phyloP scores from a whole-genome alignment of 169 alveolate genomes.

The Eimeria praecox region DNA sequence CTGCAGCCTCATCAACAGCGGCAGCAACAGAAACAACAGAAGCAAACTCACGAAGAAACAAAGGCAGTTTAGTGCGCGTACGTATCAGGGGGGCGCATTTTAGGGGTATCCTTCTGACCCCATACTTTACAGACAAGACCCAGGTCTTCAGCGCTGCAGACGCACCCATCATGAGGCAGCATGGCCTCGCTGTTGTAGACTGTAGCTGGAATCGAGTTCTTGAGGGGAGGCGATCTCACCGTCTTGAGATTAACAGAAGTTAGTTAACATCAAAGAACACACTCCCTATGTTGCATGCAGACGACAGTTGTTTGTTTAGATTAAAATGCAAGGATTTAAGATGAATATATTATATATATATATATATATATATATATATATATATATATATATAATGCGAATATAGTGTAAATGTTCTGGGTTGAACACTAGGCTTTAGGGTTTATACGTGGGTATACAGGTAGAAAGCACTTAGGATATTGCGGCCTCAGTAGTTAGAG shows the following conservation, averaged over 20 bases:
- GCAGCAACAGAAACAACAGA: constrained; percentile 10
- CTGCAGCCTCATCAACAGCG: constrained; percentile 20
- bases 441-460: neutral
- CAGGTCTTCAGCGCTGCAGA: constrained; percentile 87
- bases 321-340: too few species aligned
- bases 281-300: neutral
- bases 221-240: constrained; percentile 85
- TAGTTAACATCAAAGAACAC: constrained; percentile 73
- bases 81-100: constrained; percentile 37
- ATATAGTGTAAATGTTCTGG: neutral
- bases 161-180: constrained; percentile 87
- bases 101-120: constrained; percentile 69
- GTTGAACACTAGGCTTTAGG: neutral
- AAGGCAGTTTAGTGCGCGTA: neutral
- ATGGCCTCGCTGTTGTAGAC: constrained; percentile 97
- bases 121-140: constrained; percentile 39
- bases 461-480: too few species aligned
- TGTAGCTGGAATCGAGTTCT: constrained; percentile 97
- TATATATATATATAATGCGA: too few species aligned
- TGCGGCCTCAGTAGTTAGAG: too few species aligned
- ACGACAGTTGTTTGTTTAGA: neutral
- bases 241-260: constrained; percentile 87
- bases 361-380: too few species aligned
- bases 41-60: neutral
- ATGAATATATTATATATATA: too few species aligned